A percentile compares a stretch with the other conserved stretches of the same genome.
These are phyloP conservation scores for Gossypium longicalyx DNA, from an alignment of 345 rosid genomes.

Conservation along the genomic window DNA sequence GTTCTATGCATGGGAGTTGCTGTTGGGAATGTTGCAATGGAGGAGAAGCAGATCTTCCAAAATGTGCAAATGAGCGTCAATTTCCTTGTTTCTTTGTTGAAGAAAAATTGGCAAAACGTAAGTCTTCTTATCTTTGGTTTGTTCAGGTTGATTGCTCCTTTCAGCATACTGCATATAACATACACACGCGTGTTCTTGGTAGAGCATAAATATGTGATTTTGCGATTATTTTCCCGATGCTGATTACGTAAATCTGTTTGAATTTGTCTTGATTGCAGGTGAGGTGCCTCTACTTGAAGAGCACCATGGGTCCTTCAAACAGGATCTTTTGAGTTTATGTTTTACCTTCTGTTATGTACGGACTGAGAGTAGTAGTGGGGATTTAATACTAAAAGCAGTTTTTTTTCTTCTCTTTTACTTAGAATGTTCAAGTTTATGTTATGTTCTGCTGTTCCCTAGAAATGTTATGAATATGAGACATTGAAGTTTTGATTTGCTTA, in stretches of 20 bases:
- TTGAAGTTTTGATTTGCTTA: conserved; percentile 10
- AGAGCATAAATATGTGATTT: neutral
- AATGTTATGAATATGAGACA: conserved; percentile 20
- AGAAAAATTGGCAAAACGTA: conserved; percentile 81
- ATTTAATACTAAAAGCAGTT: neutral
- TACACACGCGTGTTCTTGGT: too few relatives aligned
- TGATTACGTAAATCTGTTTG: neutral
- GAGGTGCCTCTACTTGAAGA: conserved; percentile 73
- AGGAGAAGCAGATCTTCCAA: conserved; percentile 78
- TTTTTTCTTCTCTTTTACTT: neutral
- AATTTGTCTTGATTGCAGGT: conserved; percentile 35
- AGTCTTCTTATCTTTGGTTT: conserved; percentile 14
- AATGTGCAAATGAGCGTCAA: conserved; percentile 75
- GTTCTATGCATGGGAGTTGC: conserved; percentile 88
- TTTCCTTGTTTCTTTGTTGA: conserved; percentile 74
- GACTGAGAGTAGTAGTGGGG: neutral
- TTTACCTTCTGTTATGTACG: neutral
- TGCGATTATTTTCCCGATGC: neutral
- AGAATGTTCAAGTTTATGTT: conserved; percentile 3
- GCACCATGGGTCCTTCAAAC: conserved; percentile 67
- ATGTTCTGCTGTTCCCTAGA: conserved; percentile 10
- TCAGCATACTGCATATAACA: neutral
- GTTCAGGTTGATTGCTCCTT: too few relatives aligned
- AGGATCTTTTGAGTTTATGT: conserved; percentile 44
- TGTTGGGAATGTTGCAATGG: conserved; percentile 61